Evolutionary conservation across 306 rosid species (phyloP).

Genomic region (Citrullus mucosospermus): DNA sequence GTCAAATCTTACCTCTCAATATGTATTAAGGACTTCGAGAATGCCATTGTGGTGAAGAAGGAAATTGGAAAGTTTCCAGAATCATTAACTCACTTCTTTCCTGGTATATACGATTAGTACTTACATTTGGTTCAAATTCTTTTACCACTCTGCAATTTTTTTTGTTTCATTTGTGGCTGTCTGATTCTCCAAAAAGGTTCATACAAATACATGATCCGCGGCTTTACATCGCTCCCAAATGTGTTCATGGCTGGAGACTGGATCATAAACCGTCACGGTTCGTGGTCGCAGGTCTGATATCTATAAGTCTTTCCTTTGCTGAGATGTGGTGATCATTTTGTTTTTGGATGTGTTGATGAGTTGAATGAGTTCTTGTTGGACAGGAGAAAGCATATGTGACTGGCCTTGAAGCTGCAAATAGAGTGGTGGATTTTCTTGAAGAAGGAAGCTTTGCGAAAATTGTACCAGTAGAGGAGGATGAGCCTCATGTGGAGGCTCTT

Average conservation of each 20-base stretch:
- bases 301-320: background rate
- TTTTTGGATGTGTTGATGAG: background rate
- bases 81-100: conserved; percentile 36
- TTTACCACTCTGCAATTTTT: background rate
- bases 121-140: background rate
- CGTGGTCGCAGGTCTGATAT: conserved; percentile 35
- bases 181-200: conserved; percentile 26
- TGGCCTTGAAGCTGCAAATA: conserved; percentile 53
- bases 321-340: background rate
- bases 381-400: conserved; percentile 52
- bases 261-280: conserved; percentile 48
- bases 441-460: conserved; percentile 49
- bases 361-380: background rate
- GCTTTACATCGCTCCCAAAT: conserved; percentile 38
- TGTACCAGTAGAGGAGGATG: conserved; percentile 37
- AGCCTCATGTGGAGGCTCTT: conserved; percentile 38
- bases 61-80: conserved; percentile 38
- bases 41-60: conserved; percentile 17
- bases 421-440: conserved; percentile 32
- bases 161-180: background rate
- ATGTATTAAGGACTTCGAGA: conserved; percentile 27
- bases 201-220: conserved; percentile 32
- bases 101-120: conserved; percentile 19
- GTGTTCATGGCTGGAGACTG: conserved; percentile 59
- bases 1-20: conserved; percentile 37